Evolutionary conservation across 306 rosid genomes (phyloP).

Genomic region (Argentina anserina): DNA sequence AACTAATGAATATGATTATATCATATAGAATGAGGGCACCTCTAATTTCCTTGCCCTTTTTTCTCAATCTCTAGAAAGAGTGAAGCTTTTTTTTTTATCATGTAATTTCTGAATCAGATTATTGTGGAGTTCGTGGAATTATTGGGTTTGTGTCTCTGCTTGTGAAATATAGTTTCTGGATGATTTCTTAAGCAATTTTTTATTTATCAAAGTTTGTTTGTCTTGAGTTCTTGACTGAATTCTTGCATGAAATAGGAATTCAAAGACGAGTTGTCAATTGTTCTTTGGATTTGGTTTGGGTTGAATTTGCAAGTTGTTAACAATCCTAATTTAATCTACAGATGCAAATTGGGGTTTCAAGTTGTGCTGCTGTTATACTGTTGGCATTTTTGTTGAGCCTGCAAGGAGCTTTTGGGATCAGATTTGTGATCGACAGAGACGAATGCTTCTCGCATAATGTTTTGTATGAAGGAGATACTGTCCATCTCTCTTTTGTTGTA

Average conservation of each 20-base stretch:
- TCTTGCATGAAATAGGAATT: not conserved
- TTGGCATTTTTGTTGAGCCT: conserved; percentile 31
- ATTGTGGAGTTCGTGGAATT: not conserved
- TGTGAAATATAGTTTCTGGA: conserved; percentile 13
- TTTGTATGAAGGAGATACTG: conserved; percentile 48
- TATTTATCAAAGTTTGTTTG: not conserved
- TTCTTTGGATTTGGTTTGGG: not conserved
- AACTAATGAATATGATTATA: not conserved
- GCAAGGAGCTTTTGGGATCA: conserved; percentile 46
- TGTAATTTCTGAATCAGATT: not conserved
- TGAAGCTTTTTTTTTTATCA: not conserved
- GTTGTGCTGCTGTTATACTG: conserved; percentile 18
- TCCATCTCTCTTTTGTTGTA: conserved; percentile 65
- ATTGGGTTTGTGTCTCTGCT: not conserved
- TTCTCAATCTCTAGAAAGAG: not conserved
- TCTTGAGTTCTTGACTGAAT: not conserved
- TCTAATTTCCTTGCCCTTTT: not conserved
- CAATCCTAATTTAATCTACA: not conserved
- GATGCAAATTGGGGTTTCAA: conserved; percentile 40
- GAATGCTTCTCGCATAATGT: conserved; percentile 61
- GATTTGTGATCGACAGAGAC: conserved; percentile 65
- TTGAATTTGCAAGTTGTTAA: not conserved
- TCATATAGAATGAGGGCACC: not conserved
- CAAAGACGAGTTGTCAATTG: not conserved
- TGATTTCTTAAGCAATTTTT: not conserved